Percentiles rank a stretch among this genome's conserved stretches.
Evolutionary conservation across 2,329 filamentous ascomycete genomes (phyloP).

Genomic region (Corynespora cassiicola): DNA sequence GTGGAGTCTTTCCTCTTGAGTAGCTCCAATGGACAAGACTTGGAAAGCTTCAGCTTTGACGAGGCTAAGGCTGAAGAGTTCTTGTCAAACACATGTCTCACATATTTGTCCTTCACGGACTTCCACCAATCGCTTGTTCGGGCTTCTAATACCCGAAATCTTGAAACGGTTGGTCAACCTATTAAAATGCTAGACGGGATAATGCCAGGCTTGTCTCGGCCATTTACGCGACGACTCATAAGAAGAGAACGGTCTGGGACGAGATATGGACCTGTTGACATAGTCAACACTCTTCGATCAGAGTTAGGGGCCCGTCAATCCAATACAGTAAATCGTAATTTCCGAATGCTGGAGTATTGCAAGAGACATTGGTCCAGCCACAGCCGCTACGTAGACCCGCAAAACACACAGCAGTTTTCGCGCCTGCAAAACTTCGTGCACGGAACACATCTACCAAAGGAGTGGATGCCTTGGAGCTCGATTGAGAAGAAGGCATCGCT

Average conservation of each 20-base stretch:
- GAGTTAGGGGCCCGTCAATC: conserved; percentile 8
- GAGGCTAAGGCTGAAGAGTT: conserved; percentile 8
- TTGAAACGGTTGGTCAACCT: neutral
- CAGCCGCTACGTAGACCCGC: conserved; percentile 6
- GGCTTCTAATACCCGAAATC: conserved; percentile 12
- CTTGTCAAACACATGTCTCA: conserved; percentile 9
- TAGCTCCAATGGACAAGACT: conserved; percentile 3
- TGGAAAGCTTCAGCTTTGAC: conserved; percentile 4
- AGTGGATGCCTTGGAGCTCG: conserved; percentile 13
- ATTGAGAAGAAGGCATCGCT: conserved; percentile 3
- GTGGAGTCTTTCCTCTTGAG: conserved; percentile 11
- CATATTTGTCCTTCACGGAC: conserved; percentile 12
- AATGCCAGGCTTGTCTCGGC: neutral
- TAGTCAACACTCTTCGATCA: conserved; percentile 7
- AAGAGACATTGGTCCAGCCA: conserved; percentile 13
- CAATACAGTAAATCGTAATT: conserved; percentile 5
- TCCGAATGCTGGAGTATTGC: conserved; percentile 11
- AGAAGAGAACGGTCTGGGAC: conserved; percentile 3
- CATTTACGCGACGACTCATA: neutral
- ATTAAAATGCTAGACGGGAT: neutral
- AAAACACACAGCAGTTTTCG: conserved; percentile 4
- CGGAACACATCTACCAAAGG: conserved; percentile 5
- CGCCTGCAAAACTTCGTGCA: conserved; percentile 7
- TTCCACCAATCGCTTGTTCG: conserved; percentile 9
- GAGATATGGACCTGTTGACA: conserved; percentile 2